These are phyloP conservation scores for Sisymbrium altissimum DNA, from an alignment of 345 rosid genomes.

Conservation along the genomic window DNA sequence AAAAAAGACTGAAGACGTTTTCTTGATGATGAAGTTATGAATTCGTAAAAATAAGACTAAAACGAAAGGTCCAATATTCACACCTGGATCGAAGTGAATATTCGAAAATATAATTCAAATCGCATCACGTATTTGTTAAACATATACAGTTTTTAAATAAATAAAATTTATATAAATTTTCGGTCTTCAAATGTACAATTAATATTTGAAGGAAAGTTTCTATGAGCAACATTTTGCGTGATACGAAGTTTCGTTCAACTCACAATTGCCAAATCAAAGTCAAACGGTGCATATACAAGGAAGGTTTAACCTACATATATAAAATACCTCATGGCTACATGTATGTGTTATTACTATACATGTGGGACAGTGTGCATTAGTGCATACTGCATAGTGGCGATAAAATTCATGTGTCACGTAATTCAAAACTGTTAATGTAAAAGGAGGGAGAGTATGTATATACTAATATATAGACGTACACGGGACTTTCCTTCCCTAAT, in stretches of 20 bases:
- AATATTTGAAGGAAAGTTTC: not conserved
- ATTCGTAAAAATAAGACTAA: constrained; percentile 4
- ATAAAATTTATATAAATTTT: not conserved
- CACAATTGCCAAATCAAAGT: constrained; percentile 17
- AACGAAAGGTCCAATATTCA: constrained; percentile 5
- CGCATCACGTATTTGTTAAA: not conserved
- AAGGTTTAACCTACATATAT: not conserved
- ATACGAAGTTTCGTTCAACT: constrained; percentile 7
- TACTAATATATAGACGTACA: not conserved
- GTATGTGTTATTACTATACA: not conserved
- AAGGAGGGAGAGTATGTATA: not conserved
- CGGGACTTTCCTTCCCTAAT: not conserved
- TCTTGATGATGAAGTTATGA: constrained; percentile 16
- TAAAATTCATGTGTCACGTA: not conserved
- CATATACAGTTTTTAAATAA: not conserved
- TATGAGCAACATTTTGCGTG: not conserved
- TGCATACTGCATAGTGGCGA: not conserved
- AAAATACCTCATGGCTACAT: not conserved
- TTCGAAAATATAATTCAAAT: not conserved
- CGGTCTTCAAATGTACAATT: not conserved
- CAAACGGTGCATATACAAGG: constrained; percentile 13
- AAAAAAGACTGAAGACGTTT: not conserved
- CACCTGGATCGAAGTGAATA: not conserved
- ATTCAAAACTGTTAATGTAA: not conserved
- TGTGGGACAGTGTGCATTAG: not conserved